Conservation (phyloP, 345 rosid species). For the Mangifera indica region DNA sequence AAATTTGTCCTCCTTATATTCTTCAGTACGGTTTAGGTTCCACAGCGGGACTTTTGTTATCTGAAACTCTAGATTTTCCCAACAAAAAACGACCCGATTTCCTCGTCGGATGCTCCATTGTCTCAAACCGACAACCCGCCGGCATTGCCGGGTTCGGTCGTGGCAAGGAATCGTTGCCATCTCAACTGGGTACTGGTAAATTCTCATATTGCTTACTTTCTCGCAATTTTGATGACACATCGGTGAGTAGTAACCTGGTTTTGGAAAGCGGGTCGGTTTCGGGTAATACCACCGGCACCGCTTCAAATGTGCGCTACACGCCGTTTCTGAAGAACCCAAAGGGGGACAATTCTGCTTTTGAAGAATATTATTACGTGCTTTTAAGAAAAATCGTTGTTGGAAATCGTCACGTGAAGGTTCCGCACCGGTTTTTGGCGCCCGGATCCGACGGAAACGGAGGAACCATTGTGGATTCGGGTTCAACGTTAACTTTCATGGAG, state of each 20-base stretch:
- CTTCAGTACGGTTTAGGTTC: slow-evolving; percentile 73
- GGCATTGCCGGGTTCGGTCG: slow-evolving; percentile 95
- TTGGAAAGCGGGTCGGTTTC: slow-evolving; percentile 50
- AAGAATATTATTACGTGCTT: slow-evolving; percentile 57
- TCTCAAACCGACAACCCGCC: slow-evolving; percentile 74
- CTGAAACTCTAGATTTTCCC: slow-evolving; percentile 57
- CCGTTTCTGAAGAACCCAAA: slow-evolving; percentile 53
- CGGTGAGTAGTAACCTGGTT: slow-evolving; percentile 52
- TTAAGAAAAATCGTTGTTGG: slow-evolving; percentile 69
- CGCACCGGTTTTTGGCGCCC: slow-evolving; percentile 54
- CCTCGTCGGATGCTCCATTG: slow-evolving; percentile 73
- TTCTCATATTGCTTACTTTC: slow-evolving; percentile 82
- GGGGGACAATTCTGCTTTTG: slow-evolving; percentile 32
- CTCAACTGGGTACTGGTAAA: slow-evolving; percentile 59
- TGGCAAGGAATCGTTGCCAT: slow-evolving; percentile 61
- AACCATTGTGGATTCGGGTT: slow-evolving; percentile 82
- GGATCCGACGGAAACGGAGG: slow-evolving; percentile 78
- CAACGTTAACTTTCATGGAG: slow-evolving; percentile 88
- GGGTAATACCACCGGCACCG: slow-evolving; percentile 36
- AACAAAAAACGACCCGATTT: slow-evolving; percentile 46
- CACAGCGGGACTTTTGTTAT: slow-evolving; percentile 64
- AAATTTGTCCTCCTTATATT: slow-evolving; percentile 65
- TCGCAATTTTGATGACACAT: slow-evolving; percentile 61
- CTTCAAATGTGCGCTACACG: slow-evolving; percentile 59
- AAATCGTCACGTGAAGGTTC: slow-evolving; percentile 49